phyloP scores from a whole-genome alignment of 2,329 filamentous ascomycete genomes.

The Hypomyces rosellus region DNA sequence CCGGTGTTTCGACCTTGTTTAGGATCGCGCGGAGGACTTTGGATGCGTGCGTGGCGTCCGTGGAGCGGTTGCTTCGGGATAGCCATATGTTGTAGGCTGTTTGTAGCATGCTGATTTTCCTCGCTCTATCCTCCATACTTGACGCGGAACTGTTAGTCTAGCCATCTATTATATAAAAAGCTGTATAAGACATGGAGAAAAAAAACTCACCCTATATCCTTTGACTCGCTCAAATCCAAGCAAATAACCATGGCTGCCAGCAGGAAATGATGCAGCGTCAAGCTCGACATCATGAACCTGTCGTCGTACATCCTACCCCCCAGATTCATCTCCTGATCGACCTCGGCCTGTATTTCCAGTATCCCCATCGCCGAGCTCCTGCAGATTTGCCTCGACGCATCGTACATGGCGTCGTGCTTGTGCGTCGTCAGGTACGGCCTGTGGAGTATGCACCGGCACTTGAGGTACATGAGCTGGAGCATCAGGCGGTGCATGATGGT shows the following conservation, averaged over 20 bases:
- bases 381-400: constrained; percentile 35
- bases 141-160: neutral
- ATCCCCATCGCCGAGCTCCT: constrained; percentile 38
- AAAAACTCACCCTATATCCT: constrained; percentile 27
- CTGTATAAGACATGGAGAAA: too few species aligned
- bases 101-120: constrained; percentile 31
- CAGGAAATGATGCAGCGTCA: constrained; percentile 51
- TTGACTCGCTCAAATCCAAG: constrained; percentile 39
- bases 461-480: constrained; percentile 42
- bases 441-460: constrained; percentile 45
- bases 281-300: constrained; percentile 45
- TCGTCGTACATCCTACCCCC: constrained; percentile 48
- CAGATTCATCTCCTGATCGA: constrained; percentile 38
- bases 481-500: constrained; percentile 44
- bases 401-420: constrained; percentile 32
- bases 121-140: constrained; percentile 23
- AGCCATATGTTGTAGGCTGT: constrained; percentile 39
- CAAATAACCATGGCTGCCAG: constrained; percentile 56
- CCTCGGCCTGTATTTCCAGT: constrained; percentile 41
- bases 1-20: constrained; percentile 25
- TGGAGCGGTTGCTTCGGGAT: constrained; percentile 29
- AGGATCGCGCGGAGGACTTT: constrained; percentile 38
- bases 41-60: constrained; percentile 38
- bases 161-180: too few species aligned
- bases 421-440: constrained; percentile 38